phyloP scores from a whole-genome alignment of 73 alveolate species.

The Chromera velia region DNA sequence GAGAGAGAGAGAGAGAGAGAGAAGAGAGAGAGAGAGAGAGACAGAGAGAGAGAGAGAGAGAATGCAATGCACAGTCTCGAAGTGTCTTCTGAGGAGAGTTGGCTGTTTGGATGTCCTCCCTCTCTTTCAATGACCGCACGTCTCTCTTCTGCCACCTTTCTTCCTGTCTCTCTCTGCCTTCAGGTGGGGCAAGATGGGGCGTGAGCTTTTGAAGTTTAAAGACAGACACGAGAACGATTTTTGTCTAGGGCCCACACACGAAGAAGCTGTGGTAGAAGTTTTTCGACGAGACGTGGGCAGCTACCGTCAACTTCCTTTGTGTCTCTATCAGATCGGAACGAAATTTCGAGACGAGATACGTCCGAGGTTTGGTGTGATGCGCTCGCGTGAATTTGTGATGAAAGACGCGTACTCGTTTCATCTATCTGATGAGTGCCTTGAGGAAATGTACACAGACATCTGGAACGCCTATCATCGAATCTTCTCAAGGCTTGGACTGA shows the following conservation, averaged over 20 bases:
- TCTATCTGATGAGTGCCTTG: not conserved
- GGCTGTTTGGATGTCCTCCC: no score
- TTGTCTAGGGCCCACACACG: not conserved
- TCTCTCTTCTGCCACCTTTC: no score
- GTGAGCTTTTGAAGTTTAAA: not conserved
- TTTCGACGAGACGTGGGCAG: not conserved
- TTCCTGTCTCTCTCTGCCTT: no score
- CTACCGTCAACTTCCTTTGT: not conserved
- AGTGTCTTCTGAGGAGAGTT: no score
- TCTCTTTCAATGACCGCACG: no score
- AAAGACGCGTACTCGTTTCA: not conserved
- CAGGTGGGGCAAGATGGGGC: not conserved
- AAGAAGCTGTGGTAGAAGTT: not conserved
- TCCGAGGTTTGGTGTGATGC: not conserved
- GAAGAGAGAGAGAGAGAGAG: no score
- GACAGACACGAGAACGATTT: not conserved
- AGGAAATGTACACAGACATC: not conserved
- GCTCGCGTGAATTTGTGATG: not conserved
- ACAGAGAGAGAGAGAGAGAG: no score
- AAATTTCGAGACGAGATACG: not conserved
- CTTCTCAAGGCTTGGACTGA: not conserved
- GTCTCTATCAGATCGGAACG: not conserved
- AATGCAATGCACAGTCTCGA: no score
- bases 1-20: no score
- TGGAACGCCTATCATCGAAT: not conserved